Evolutionary conservation across 495 filamentous ascomycete species (phyloP), one percentile per base, ranked within the genome.

Genomic region (Bacidia rubella): DNA sequence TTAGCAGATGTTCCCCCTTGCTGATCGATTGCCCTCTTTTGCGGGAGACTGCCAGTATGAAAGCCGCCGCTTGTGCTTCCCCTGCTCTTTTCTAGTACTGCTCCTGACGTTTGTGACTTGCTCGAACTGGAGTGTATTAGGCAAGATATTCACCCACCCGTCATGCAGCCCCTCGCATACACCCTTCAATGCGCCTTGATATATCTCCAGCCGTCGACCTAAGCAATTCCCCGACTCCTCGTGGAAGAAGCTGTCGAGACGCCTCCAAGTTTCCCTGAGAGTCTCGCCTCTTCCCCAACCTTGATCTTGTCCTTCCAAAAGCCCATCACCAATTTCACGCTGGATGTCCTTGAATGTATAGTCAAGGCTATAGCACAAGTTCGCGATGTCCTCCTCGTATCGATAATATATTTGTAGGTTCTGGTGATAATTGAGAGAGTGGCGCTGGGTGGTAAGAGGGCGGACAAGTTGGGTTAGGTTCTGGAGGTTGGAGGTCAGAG

Each of bases 281-380:
- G 61, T 60, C 15, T 69, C 70, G 46, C 43, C 60, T 63, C 43
- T 54, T 58, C 49, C 68, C 11, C 78, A 64, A 21, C 63, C 63
- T 1, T 35, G 3, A 1, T 50, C 47, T 17, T 22, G 22, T 47
- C 65, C 68, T 51, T 77, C 80, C 58, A 76, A 73, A n/a, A 50
- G 10, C 19, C 26, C 47, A 39, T 38, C 15, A 11, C 47, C 47
- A 1, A 38, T 38, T 24, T 35, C 38, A 4, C 32, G 11, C 48
- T 68, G 61, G 35, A 79, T 71, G 57, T 75, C 75, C 51, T 71
- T 68, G 32, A 78, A 65, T 0, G 77, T 81, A 54, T 70, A 72
- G 26, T 69, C 61, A 32, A 82, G 60, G 57, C 74, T 79, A 35
- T 74, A 55, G 12, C 66, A 65, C 15, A 80, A 49, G 56, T 82